Base-by-base conservation (phyloP, 176 grass and related monocot species). In the Carex parvula region DNA sequence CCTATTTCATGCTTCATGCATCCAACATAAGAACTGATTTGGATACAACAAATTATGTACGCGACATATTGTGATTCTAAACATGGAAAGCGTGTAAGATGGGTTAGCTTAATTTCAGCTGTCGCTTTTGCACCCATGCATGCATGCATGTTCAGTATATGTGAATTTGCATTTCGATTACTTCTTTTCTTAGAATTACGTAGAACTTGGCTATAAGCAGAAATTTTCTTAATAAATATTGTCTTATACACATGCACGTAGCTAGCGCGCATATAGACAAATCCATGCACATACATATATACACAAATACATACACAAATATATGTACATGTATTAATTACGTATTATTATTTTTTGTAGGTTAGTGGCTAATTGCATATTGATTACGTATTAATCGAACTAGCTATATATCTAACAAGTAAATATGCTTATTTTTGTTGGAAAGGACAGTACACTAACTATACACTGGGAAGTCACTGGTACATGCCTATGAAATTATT, bases 71-170 rank as follows among this genome's bases (percentile, higher is more conserved):
- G 50, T 57, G 14, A 57, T 77, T 77, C 73, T 78, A 78, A 56
- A 57, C 73, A 78, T 78, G 73, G 73, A 78, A 78, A 78, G 73
- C 73, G 73, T 57, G 73, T 78, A 57, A 52, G 68, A 71, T 71
- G 68, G 3, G 39, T 71, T 44, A n/a, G 26, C 5, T 75, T 50
- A 50, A 50, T 50, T 71, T 44, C 14, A 54, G 71, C 21, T 54
- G 46, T 75, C 18, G 1, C 20, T 71, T 41, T 29, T 64, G 62
- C 14, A 32, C 16, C 29, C 14, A 7, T 75, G 15, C 3, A 76
- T 30, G 21, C 20, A 26, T 53, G 26, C 0, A 9, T 39, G 6
- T 41, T 77, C 7, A 15, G 20, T 76, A 30, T 55, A 10, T n/a
- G 26, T 35, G 50, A 35, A 17, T 42, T 21, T 48, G 41, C 41